phyloP scores from a whole-genome alignment of 1,139 yeast genomes.

The Diutina catenulata region DNA sequence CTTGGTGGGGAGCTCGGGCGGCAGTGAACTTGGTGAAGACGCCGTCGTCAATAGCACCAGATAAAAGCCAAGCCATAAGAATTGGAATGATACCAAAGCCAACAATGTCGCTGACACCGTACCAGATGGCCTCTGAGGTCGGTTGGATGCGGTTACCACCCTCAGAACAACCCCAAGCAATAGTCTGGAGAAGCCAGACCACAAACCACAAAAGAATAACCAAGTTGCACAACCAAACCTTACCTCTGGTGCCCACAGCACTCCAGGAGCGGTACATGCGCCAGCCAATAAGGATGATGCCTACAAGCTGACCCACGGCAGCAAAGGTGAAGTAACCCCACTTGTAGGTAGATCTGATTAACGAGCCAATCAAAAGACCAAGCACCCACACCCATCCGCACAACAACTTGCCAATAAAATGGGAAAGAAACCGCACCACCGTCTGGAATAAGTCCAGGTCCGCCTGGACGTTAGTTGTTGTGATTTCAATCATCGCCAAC shows the following conservation, averaged over 20 bases:
- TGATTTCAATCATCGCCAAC: conserved; percentile 3
- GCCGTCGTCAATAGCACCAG: conserved; percentile 19
- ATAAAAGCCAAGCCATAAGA: conserved; percentile 20
- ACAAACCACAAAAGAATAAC: conserved; percentile 21
- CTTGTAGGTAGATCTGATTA: conserved; percentile 46
- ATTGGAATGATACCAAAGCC: conserved; percentile 33
- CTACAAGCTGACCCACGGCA: conserved; percentile 24
- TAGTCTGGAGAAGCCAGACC: conserved; percentile 40
- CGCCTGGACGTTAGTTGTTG: not conserved
- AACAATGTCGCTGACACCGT: conserved; percentile 47
- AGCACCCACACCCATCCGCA: conserved; percentile 40
- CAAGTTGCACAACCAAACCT: conserved; percentile 10
- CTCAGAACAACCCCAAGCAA: conserved; percentile 52
- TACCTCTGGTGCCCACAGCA: conserved; percentile 7
- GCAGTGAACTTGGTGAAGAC: conserved; percentile 15
- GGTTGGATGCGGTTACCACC: conserved; percentile 60
- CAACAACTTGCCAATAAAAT: conserved; percentile 23
- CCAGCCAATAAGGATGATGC: conserved; percentile 17
- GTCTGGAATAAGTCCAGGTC: not conserved
- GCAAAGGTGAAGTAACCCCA: conserved; percentile 52
- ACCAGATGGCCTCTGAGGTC: conserved; percentile 56
- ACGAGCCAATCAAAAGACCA: conserved; percentile 40
- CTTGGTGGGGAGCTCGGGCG: too few species aligned
- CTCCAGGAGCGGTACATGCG: too few species aligned
- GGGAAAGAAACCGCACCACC: conserved; percentile 13